Conservation (phyloP, 169 alveolate genomes). For the Toxoplasma gondii region DNA sequence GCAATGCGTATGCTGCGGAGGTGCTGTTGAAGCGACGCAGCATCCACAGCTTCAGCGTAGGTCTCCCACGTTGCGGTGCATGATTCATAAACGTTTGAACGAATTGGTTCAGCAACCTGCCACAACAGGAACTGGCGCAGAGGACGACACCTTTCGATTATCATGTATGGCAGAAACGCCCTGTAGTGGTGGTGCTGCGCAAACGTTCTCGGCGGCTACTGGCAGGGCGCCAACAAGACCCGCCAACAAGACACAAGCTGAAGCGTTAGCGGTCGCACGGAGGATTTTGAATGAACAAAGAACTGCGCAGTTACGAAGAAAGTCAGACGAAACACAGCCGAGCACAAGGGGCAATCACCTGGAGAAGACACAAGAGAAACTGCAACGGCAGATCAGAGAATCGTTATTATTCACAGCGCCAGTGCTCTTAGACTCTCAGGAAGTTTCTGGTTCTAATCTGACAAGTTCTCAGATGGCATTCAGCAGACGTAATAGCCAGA, state of each 20-base stretch:
- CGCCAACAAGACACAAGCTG: background rate
- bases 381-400: background rate
- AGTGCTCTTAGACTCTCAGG: background rate
- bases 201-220: background rate
- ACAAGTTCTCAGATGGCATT: background rate
- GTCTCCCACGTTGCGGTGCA: background rate
- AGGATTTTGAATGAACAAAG: background rate
- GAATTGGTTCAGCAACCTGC: background rate
- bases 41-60: conserved; percentile 25
- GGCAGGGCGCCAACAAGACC: background rate
- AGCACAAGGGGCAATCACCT: background rate
- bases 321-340: background rate
- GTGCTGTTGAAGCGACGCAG: background rate
- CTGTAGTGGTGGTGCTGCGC: background rate
- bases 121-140: background rate
- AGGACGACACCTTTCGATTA: background rate
- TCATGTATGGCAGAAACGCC: background rate
- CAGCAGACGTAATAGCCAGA: background rate
- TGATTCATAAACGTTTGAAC: background rate
- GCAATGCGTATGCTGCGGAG: background rate
- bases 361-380: background rate
- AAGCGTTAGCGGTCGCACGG: background rate
- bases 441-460: background rate
- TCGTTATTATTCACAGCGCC: background rate
- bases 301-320: background rate